These are phyloP conservation scores for Fusarium veterinarium DNA, from an alignment of 2,329 filamentous ascomycete genomes.

Conservation along the genomic window DNA sequence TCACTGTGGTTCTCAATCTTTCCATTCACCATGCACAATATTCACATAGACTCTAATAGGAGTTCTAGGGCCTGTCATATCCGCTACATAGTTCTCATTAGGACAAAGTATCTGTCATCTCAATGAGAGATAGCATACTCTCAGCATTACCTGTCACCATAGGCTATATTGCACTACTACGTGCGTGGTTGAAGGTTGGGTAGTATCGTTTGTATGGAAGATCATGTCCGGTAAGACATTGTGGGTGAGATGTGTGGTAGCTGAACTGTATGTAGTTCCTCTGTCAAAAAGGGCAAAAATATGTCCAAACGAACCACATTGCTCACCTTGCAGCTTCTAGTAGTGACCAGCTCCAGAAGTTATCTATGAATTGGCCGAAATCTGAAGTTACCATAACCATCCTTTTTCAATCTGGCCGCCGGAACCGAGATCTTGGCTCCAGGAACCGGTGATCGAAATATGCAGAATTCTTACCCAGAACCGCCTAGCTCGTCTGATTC, in stretches of 20 bases:
- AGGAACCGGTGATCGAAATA: not conserved
- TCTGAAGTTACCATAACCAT: not conserved
- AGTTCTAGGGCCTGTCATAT: not conserved
- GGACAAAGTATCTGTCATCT: not conserved
- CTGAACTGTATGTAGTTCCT: not conserved
- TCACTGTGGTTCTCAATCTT: not conserved
- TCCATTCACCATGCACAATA: not conserved
- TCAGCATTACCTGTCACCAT: not conserved
- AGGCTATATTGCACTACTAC: not conserved
- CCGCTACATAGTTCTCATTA: not conserved
- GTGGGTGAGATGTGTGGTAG: slow-evolving; percentile 1
- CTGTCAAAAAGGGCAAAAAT: not conserved
- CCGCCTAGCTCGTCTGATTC: not conserved
- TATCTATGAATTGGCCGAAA: not conserved
- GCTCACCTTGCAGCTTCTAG: not conserved
- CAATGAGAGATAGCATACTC: not conserved
- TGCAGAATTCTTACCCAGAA: slow-evolving; percentile 25
- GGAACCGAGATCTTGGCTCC: slow-evolving; percentile 31
- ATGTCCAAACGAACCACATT: slow-evolving; percentile 4
- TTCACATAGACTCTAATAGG: not conserved
- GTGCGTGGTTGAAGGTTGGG: not conserved
- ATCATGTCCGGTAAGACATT: slow-evolving; percentile 30
- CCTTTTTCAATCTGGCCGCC: not conserved
- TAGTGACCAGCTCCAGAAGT: not conserved
- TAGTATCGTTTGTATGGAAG: slow-evolving; percentile 19